These are phyloP conservation scores for Aureobasidium sp. DNA, from an alignment of 2,329 filamentous ascomycete genomes.

Conservation along the genomic window DNA sequence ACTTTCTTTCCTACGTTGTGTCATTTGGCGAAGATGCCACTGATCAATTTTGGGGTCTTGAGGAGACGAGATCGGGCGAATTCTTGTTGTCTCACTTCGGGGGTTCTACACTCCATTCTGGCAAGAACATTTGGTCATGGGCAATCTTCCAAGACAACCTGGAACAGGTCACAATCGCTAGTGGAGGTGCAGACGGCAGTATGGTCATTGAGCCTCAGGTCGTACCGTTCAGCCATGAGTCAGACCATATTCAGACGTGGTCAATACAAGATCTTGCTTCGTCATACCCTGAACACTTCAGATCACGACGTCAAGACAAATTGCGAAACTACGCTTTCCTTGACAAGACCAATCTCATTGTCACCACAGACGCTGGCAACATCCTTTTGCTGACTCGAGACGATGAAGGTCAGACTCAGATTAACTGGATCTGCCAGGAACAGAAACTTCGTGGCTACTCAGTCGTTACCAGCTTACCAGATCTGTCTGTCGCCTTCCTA, in stretches of 20 bases:
- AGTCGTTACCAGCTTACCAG: slow-evolving; percentile 34
- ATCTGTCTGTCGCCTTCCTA: slow-evolving; percentile 37
- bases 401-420: slow-evolving; percentile 17
- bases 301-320: slow-evolving; percentile 32
- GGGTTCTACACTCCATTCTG: slow-evolving; percentile 61
- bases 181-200: slow-evolving; percentile 78
- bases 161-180: slow-evolving; percentile 38
- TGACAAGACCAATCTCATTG: slow-evolving; percentile 45
- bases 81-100: slow-evolving; percentile 46
- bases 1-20: slow-evolving; percentile 46
- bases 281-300: not conserved
- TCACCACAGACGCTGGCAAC: slow-evolving; percentile 53
- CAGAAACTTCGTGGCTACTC: slow-evolving; percentile 44
- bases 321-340: slow-evolving; percentile 61
- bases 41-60: slow-evolving; percentile 55
- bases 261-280: not conserved
- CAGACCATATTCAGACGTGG: slow-evolving; percentile 7
- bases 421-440: slow-evolving; percentile 28
- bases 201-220: slow-evolving; percentile 32
- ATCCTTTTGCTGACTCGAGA: slow-evolving; percentile 39
- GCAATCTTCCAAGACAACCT: slow-evolving; percentile 28
- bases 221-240: not conserved
- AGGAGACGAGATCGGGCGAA: slow-evolving; percentile 1
- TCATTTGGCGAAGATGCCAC: slow-evolving; percentile 85
- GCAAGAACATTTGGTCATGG: slow-evolving; percentile 87